Percentiles rank a stretch among this genome's conserved stretches.
phyloP scores from a whole-genome alignment of 2,329 filamentous ascomycete genomes.

The Stagonosporopsis cucurbitacearum region DNA sequence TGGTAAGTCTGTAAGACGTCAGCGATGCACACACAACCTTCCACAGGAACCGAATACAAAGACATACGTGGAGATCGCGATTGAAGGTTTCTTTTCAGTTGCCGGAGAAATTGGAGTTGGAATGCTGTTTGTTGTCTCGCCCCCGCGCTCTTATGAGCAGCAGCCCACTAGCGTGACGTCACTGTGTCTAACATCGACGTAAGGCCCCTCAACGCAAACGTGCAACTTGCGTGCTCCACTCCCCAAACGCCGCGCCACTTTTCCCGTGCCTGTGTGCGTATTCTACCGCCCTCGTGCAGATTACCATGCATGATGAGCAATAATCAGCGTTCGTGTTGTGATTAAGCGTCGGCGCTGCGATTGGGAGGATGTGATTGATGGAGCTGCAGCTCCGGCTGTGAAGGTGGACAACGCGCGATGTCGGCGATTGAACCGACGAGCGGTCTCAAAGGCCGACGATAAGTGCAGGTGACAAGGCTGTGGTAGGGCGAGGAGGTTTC shows the following conservation, averaged over 20 bases:
- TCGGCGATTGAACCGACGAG: constrained; percentile 4
- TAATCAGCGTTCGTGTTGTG: no score
- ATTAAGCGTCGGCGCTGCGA: background rate
- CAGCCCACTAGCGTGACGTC: constrained; percentile 14
- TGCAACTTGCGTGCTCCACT: constrained; percentile 12
- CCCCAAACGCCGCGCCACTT: constrained; percentile 13
- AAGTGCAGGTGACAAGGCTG: no score
- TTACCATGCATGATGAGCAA: constrained; percentile 14
- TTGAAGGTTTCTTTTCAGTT: background rate
- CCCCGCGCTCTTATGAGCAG: constrained; percentile 19
- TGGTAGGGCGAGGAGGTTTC: no score
- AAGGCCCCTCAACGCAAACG: no score
- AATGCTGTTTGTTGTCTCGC: constrained; percentile 3
- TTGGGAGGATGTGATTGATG: constrained; percentile 2
- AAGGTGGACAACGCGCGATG: background rate
- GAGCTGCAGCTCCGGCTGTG: constrained; percentile 2
- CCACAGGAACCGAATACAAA: background rate
- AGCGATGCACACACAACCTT: background rate
- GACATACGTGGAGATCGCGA: background rate
- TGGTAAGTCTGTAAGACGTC: no score
- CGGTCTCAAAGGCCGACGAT: background rate
- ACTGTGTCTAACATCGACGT: constrained; percentile 13
- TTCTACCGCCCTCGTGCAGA: constrained; percentile 12
- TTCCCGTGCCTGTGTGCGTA: constrained; percentile 7
- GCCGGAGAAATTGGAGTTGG: background rate